Percentiles rank a stretch among this genome's conserved stretches.
Evolutionary conservation across 2,329 filamentous ascomycete genomes (phyloP).

Genomic region (Nigrograna mackinnonii): DNA sequence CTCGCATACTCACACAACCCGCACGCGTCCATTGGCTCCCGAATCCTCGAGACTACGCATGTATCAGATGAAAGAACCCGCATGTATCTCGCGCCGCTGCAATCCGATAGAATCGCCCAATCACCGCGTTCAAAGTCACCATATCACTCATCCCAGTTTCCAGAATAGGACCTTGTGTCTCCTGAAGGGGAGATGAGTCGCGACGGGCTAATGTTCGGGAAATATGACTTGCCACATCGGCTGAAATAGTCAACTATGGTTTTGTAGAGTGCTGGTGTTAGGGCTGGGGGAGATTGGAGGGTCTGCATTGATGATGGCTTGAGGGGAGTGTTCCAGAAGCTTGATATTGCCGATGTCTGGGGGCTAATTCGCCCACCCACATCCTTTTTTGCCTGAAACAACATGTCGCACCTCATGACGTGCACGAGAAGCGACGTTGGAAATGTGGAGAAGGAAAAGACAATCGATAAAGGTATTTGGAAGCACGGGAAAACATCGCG

Average conservation of each 20-base stretch:
- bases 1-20: conserved; percentile 1
- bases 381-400: conserved; percentile 18
- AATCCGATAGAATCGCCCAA: background rate
- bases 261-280: background rate
- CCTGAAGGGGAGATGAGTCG: too few relatives aligned
- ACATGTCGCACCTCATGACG: conserved; percentile 1
- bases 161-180: too few relatives aligned
- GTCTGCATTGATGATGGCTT: conserved; percentile 9
- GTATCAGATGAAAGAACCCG: conserved; percentile 13
- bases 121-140: too few relatives aligned
- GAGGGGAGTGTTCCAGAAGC: conserved; percentile 13
- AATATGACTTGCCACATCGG: background rate
- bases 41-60: conserved; percentile 7
- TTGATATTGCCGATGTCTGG: conserved; percentile 11
- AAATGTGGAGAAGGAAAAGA: too few relatives aligned
- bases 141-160: too few relatives aligned
- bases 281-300: conserved; percentile 3
- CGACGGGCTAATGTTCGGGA: background rate
- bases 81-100: conserved; percentile 10
- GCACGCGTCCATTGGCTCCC: background rate
- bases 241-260: background rate
- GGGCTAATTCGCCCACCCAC: too few relatives aligned
- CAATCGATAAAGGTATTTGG: background rate
- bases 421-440: too few relatives aligned
- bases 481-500: background rate